These are phyloP conservation scores for Fragosphaeria purpurea DNA, from an alignment of 2,329 filamentous ascomycete species.

Conservation along the genomic window DNA sequence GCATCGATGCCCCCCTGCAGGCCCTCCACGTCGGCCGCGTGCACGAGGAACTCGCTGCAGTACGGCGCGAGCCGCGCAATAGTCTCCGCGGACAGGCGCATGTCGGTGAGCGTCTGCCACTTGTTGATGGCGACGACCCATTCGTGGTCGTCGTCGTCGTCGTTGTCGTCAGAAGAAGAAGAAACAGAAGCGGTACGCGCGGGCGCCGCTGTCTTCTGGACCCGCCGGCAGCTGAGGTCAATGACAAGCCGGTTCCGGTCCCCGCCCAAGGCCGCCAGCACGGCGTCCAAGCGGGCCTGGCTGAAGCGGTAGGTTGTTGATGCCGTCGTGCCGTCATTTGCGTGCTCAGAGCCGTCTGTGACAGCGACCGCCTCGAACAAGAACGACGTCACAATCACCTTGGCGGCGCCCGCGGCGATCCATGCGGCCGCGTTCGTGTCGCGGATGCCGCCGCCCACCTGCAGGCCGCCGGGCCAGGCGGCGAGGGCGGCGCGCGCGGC, in stretches of 20 bases:
- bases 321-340: constrained; percentile 21
- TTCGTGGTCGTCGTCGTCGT: background rate
- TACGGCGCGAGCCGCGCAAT: constrained; percentile 77
- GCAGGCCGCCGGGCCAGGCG: constrained; percentile 71
- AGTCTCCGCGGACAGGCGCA: constrained; percentile 71
- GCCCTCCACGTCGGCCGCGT: constrained; percentile 94
- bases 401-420: constrained; percentile 81
- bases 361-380: constrained; percentile 62
- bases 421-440: constrained; percentile 75
- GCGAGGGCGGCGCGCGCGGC: constrained; percentile 67
- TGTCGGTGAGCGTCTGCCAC: constrained; percentile 96
- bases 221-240: constrained; percentile 77
- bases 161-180: background rate
- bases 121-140: constrained; percentile 99
- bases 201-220: background rate
- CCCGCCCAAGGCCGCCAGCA: constrained; percentile 61
- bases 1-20: constrained; percentile 87
- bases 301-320: constrained; percentile 68
- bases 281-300: constrained; percentile 60
- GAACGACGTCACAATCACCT: constrained; percentile 94
- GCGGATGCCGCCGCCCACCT: constrained; percentile 89
- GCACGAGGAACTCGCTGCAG: constrained; percentile 93
- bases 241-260: constrained; percentile 80
- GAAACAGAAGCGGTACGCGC: too few relatives aligned
- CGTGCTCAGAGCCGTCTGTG: too few relatives aligned